These are phyloP conservation scores for Pseudonitzschia delicatissima DNA, from an alignment of 108 stramenopile genomes.

Conservation along the genomic window DNA sequence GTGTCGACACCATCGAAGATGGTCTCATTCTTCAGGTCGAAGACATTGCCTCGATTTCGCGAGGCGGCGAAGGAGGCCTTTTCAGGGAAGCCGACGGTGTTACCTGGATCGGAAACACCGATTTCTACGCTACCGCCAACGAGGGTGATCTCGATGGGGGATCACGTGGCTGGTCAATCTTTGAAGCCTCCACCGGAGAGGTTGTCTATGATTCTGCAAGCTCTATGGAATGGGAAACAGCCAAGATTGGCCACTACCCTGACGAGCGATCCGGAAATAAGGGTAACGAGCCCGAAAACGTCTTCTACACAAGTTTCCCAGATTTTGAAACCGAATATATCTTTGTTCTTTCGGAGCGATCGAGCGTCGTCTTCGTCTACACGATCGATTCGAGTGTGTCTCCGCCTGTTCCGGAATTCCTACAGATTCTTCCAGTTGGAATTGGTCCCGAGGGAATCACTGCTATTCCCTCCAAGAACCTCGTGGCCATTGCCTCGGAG, in stretches of 20 bases:
- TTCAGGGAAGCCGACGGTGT: slow-evolving; percentile 71
- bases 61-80: not conserved
- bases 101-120: slow-evolving; percentile 48
- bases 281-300: slow-evolving; percentile 67
- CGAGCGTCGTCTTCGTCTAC: slow-evolving; percentile 52
- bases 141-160: slow-evolving; percentile 74
- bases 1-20: slow-evolving; percentile 55
- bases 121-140: slow-evolving; percentile 68
- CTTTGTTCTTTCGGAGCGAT: slow-evolving; percentile 63
- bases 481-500: slow-evolving; percentile 58
- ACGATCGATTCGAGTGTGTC: not conserved
- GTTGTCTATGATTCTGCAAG: slow-evolving; percentile 46
- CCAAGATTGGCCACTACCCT: slow-evolving; percentile 61
- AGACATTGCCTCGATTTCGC: slow-evolving; percentile 4
- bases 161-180: slow-evolving; percentile 60
- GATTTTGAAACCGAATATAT: slow-evolving; percentile 22
- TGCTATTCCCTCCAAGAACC: slow-evolving; percentile 33
- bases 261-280: slow-evolving; percentile 67
- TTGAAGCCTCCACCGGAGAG: slow-evolving; percentile 34
- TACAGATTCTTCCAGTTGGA: slow-evolving; percentile 59
- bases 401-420: slow-evolving; percentile 32
- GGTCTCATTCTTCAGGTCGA: slow-evolving; percentile 41
- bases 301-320: slow-evolving; percentile 37
- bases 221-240: slow-evolving; percentile 41
- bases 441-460: slow-evolving; percentile 48